phyloP scores from a whole-genome alignment of 1,284 basidiomycete species.

The Testicularia cyperi region DNA sequence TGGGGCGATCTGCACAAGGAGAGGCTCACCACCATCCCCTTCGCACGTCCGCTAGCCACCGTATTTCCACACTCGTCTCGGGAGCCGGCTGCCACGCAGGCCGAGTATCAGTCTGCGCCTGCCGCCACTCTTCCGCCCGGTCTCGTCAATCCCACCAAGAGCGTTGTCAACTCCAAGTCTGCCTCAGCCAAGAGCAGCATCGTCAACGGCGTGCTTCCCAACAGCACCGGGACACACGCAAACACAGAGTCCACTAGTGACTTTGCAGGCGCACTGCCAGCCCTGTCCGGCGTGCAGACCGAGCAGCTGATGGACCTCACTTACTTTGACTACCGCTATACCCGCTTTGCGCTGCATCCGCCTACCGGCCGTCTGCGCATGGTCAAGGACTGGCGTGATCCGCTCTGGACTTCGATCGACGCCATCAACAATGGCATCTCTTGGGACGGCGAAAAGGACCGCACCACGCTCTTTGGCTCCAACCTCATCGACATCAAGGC shows the following conservation, averaged over 20 bases:
- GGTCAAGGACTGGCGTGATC: constrained; percentile 88
- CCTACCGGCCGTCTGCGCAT: constrained; percentile 79
- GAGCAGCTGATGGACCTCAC: constrained; percentile 58
- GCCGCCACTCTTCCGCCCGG: constrained; percentile 26
- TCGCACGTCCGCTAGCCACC: constrained; percentile 52
- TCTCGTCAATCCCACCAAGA: constrained; percentile 21
- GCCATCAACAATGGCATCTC: constrained; percentile 44
- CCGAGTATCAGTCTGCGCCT: constrained; percentile 41
- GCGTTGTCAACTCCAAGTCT: constrained; percentile 25
- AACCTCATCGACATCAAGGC: constrained; percentile 91
- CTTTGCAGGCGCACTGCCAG: constrained; percentile 15
- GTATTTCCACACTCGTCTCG: constrained; percentile 55
- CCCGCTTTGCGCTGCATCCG: constrained; percentile 84
- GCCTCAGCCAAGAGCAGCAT: constrained; percentile 38
- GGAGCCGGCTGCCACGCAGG: constrained; percentile 55
- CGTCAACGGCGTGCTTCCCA: constrained; percentile 22
- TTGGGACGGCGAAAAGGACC: constrained; percentile 50
- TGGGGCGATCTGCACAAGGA: constrained; percentile 56
- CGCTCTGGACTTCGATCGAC: constrained; percentile 70
- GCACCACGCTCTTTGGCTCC: constrained; percentile 71
- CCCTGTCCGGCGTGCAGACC: constrained; percentile 48
- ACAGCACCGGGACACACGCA: constrained; percentile 1
- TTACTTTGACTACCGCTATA: constrained; percentile 73
- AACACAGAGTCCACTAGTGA: neutral
- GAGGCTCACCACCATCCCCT: constrained; percentile 44